phyloP scores from a whole-genome alignment of 2,329 filamentous ascomycete species.

The Teratosphaeriaceae sp. region DNA sequence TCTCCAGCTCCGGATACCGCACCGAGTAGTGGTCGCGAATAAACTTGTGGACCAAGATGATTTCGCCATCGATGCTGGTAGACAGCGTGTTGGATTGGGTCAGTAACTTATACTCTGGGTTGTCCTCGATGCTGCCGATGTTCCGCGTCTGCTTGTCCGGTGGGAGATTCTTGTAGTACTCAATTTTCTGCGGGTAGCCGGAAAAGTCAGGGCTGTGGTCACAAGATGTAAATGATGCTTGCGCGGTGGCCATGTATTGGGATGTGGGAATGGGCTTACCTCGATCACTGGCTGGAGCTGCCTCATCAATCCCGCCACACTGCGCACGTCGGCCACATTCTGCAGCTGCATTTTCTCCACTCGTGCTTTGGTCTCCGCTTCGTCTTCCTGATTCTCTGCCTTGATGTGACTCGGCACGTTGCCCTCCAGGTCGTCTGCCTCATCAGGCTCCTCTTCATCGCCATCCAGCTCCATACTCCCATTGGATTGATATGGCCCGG shows the following conservation, averaged over 20 bases:
- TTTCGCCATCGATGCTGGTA: conserved; percentile 87
- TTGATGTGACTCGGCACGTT: conserved; percentile 28
- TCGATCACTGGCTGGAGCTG: conserved; percentile 73
- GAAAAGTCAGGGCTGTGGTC: conserved; percentile 62
- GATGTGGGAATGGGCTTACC: conserved; percentile 50
- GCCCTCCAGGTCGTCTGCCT: conserved; percentile 11
- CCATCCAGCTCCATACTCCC: conserved; percentile 16
- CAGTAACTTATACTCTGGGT: conserved; percentile 82
- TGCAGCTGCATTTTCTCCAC: conserved; percentile 78
- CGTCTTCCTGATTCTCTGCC: conserved; percentile 51
- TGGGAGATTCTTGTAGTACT: conserved; percentile 64
- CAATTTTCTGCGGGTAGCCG: conserved; percentile 66
- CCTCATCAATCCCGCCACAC: conserved; percentile 73
- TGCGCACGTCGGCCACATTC: conserved; percentile 68
- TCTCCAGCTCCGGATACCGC: conserved; percentile 88
- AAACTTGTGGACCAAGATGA: conserved; percentile 90
- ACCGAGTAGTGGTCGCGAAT: conserved; percentile 93
- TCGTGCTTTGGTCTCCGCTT: conserved; percentile 66
- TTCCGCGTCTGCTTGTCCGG: conserved; percentile 57
- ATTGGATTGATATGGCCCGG: conserved; percentile 1
- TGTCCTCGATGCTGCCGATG: conserved; percentile 81
- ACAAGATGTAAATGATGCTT: conserved; percentile 57
- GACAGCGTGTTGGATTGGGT: conserved; percentile 86
- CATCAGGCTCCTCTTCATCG: conserved; percentile 15
- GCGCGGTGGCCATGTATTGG: no score